Base-by-base conservation (phyloP, 148 eudicot genomes). In the Rhododendron vialii region DNA sequence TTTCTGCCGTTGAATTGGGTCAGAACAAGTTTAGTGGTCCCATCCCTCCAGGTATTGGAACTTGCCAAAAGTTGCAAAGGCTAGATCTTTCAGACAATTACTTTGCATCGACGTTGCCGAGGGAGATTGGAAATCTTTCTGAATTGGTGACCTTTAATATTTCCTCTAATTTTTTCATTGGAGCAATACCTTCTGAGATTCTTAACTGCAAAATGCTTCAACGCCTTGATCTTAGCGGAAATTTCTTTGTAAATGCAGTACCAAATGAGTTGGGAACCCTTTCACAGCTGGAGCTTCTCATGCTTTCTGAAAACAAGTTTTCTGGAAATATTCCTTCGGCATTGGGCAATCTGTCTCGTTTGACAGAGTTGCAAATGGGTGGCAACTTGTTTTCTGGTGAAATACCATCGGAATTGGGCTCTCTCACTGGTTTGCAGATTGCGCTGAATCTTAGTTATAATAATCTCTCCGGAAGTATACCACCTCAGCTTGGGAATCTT, bases 281-380 rank as follows among this genome's bases (percentile, higher is more conserved):
- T 86, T 84, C 88, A 76, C 95, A 93, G 90, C 85, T 97, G 38
- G 99, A 97, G 88, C 98, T 92, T 65, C 98, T 97, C 63, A 90
- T 94, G 88, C 88, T 97, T 84, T 95, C 98, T 13, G 98, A 93
- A 45, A 97, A 97, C 83, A 88, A 90, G 79, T 90, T 97, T 14
- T 92, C 94, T 48, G 98, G 99, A 51, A 87, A 77, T 73, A 94
- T 97, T 82, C 98, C 99, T 10, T 86, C 86, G 17, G 92, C 92
- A 26, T 81, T 97, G 73, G 98, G 99, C 18, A 94, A 93, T 51
- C 96, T 97, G 28, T 90, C 96, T 35, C 99, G 63, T 71, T 88
- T 97, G 87, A 93, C 95, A 0, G 98, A 90, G 88, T 91, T 97
- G 86, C 95, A 94, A 83, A 94, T 97, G 96, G 98, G 99, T 48